Conservation (phyloP, 129 eudicot species). For the Flaveria ramosissima region DNA sequence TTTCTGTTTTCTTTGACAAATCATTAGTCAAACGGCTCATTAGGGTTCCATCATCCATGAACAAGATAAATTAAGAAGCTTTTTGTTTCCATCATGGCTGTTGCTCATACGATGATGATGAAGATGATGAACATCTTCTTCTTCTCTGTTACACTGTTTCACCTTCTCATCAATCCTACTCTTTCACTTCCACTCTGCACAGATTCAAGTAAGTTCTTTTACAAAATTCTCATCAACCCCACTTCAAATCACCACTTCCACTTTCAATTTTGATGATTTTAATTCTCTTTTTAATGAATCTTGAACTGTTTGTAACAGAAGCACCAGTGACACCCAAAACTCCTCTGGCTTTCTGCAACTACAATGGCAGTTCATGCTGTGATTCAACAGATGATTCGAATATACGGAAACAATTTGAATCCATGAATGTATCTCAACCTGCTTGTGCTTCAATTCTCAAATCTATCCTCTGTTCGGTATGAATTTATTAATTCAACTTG, state of each 20-base stretch:
- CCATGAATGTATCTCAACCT: slow-evolving; percentile 44
- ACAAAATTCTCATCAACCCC: background rate
- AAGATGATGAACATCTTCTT: slow-evolving; percentile 8
- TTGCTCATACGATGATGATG: slow-evolving; percentile 19
- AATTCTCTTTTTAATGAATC: slow-evolving; percentile 6
- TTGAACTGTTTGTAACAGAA: slow-evolving; percentile 32
- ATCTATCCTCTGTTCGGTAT: slow-evolving; percentile 52
- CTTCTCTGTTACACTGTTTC: slow-evolving; percentile 19
- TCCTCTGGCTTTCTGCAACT: slow-evolving; percentile 39
- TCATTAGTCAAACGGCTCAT: slow-evolving; percentile 21
- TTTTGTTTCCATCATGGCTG: slow-evolving; percentile 30
- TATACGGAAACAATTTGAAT: slow-evolving; percentile 44
- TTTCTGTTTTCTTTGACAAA: slow-evolving; percentile 14
- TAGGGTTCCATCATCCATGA: slow-evolving; percentile 29
- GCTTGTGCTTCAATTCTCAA: slow-evolving; percentile 50
- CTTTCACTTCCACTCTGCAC: slow-evolving; percentile 52
- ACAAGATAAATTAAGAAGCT: slow-evolving; percentile 15
- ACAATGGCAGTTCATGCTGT: slow-evolving; percentile 47
- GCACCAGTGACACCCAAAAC: slow-evolving; percentile 35
- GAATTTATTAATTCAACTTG: background rate
- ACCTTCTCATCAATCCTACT: slow-evolving; percentile 24
- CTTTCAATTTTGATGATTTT: slow-evolving; percentile 6
- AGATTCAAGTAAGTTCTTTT: slow-evolving; percentile 40
- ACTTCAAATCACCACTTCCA: background rate
- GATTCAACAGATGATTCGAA: slow-evolving; percentile 35